Base-by-base conservation (phyloP, 768 basidiomycete species). In the Boletus vermiculosoides region DNA sequence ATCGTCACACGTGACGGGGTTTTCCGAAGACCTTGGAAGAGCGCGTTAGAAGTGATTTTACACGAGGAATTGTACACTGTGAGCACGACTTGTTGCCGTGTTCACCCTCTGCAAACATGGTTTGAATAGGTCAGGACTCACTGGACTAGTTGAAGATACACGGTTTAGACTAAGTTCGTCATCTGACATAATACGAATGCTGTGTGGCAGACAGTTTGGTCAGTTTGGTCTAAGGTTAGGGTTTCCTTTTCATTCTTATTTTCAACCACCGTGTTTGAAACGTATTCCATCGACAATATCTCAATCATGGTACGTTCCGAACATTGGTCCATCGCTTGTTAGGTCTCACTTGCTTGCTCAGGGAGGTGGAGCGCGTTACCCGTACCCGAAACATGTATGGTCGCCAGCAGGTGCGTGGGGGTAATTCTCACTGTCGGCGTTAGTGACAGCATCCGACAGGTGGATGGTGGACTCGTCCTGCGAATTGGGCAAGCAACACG, bases 351-450 rank as follows among this genome's bases (percentile, higher is more conserved):
- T 10, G 11, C 2, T n/a, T 22, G 15, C 5, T 20, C 55, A 92
- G 90, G 90, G 90, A 45, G 90, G 90, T 74, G 90, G 89, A 60
- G 83, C 76, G 53, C 86, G 92, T 76, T 97, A 92, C 80, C 92
- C 94, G 10, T 97, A 88, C 72, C 94, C 93, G 33, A 95, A 94
- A 79, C 83, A 90, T 68, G 94, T 97, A 54, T 98, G 93, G 92
- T 88, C 93, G 23, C 94, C 95, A 68, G 81, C 94, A 62, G 92
- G 92, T 92, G 52, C 59, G 73, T 75, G 25, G 40, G 8, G 15
- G 23, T 5, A 13, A 18, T 10, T 44, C 25, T 33, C 28, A 12
- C 4, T 18, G 18, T 16, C 2, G 0, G 23, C 18, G 7, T 28
- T 42, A 25, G 16, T 55, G 46, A 62, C 45, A 34, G 18, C 4